These are phyloP conservation scores for Crucihimalaya himalaica DNA, from an alignment of 345 rosid genomes.

Conservation along the genomic window DNA sequence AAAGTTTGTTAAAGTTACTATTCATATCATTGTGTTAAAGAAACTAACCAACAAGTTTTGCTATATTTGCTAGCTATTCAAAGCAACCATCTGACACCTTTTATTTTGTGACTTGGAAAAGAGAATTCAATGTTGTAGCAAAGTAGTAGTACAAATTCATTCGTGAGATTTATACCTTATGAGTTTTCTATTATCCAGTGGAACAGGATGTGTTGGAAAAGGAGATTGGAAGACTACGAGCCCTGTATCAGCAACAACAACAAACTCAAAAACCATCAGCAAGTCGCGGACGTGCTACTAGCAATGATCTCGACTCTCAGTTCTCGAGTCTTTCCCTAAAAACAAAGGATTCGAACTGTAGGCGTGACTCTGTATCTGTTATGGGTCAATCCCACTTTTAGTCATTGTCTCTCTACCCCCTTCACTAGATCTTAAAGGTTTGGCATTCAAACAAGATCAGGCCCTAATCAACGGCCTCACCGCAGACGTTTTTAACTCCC, in stretches of 20 bases:
- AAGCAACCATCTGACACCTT: too few relatives aligned
- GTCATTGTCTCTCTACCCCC: constrained; percentile 25
- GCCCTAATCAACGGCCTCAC: constrained; percentile 20
- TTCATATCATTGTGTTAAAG: too few relatives aligned
- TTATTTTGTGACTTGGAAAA: not conserved
- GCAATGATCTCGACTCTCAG: constrained; percentile 91
- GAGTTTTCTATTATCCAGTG: constrained; percentile 58
- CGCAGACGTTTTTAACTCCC: not conserved
- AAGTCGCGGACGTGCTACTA: constrained; percentile 61
- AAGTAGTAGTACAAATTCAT: not conserved
- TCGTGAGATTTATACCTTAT: constrained; percentile 5
- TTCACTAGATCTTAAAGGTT: constrained; percentile 19
- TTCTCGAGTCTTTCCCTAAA: constrained; percentile 79
- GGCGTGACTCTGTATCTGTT: constrained; percentile 65
- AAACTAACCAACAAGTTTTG: not conserved
- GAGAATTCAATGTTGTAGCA: not conserved
- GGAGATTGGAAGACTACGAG: constrained; percentile 81
- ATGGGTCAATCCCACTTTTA: constrained; percentile 67
- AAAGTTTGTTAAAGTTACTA: too few relatives aligned
- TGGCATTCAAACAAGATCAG: constrained; percentile 7
- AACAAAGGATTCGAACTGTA: constrained; percentile 62
- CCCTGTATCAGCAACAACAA: constrained; percentile 71
- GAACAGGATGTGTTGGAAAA: constrained; percentile 96
- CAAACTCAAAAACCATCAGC: constrained; percentile 60
- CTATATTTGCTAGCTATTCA: too few relatives aligned